Conservation (phyloP, 108 stramenopile genomes). For the Conticribra guillardii region DNA sequence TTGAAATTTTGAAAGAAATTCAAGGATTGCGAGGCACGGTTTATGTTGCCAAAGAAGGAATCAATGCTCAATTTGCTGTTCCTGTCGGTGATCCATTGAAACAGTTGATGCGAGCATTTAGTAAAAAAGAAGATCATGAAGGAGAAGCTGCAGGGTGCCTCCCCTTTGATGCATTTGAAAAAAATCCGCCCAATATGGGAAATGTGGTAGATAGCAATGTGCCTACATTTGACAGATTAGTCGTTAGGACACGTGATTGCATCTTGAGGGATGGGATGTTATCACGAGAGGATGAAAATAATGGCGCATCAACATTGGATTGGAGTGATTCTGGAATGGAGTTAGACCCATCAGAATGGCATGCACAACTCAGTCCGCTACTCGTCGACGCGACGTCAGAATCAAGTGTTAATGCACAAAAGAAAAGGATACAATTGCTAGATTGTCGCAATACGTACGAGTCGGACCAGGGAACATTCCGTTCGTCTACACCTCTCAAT, state of each 20-base stretch:
- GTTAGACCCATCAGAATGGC: conserved; percentile 55
- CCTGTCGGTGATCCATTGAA: conserved; percentile 54
- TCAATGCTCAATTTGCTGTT: conserved; percentile 92
- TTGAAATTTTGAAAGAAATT: conserved; percentile 40
- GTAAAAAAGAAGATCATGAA: conserved; percentile 12
- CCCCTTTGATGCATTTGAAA: conserved; percentile 57
- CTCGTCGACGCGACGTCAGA: background rate
- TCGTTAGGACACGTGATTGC: conserved; percentile 56
- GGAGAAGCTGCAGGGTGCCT: conserved; percentile 26
- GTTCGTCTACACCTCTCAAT: conserved; percentile 59
- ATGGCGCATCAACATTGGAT: conserved; percentile 27
- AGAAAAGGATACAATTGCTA: conserved; percentile 34
- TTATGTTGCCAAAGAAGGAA: conserved; percentile 81
- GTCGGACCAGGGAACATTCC: conserved; percentile 72
- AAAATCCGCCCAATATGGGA: conserved; percentile 50
- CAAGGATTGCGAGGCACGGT: conserved; percentile 58
- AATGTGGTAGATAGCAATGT: conserved; percentile 43
- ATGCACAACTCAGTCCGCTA: conserved; percentile 43
- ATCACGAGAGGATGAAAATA: background rate
- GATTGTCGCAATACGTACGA: conserved; percentile 82
- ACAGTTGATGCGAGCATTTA: conserved; percentile 30
- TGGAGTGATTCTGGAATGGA: conserved; percentile 61
- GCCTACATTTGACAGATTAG: conserved; percentile 62
- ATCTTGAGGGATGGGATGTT: conserved; percentile 57
- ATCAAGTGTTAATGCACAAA: background rate